phyloP scores from a whole-genome alignment of 2,329 filamentous ascomycete species.

The Amauroascus verrucosus region DNA sequence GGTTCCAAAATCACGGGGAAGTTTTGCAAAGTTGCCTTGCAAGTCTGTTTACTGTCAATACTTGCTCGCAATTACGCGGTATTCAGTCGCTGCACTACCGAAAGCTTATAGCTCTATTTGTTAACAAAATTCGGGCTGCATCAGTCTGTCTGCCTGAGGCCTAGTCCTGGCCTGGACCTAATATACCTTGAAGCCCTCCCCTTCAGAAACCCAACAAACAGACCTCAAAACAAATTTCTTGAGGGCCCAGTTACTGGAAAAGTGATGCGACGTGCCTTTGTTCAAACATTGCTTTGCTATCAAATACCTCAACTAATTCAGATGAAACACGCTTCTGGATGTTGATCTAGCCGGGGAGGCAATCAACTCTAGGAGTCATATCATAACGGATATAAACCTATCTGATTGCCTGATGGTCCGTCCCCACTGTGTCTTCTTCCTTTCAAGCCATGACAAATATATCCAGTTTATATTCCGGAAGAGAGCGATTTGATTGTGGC shows the following conservation, averaged over 20 bases:
- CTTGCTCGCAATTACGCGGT: too few relatives aligned
- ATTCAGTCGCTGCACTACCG: too few relatives aligned
- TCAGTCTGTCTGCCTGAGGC: background rate
- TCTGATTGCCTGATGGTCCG: background rate
- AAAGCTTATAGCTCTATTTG: too few relatives aligned
- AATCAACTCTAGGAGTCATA: background rate
- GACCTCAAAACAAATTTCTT: too few relatives aligned
- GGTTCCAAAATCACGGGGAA: too few relatives aligned
- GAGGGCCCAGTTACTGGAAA: background rate
- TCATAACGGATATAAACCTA: background rate
- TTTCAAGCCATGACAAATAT: background rate
- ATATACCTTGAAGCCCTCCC: background rate
- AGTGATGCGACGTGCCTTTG: background rate
- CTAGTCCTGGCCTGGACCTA: too few relatives aligned
- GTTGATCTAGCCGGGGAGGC: background rate
- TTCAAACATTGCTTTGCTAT: background rate
- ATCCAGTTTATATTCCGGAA: background rate
- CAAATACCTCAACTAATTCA: background rate
- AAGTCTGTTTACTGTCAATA: too few relatives aligned
- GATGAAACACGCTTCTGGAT: background rate
- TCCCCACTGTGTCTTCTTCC: background rate
- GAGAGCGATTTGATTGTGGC: background rate
- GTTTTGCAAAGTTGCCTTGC: too few relatives aligned
- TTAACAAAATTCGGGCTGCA: too few relatives aligned
- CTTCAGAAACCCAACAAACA: slow-evolving; percentile 4